Percentiles rank a stretch among this genome's conserved stretches.
Evolutionary conservation across 257 asterid genomes (phyloP).

Genomic region (Solanum verrucosum): DNA sequence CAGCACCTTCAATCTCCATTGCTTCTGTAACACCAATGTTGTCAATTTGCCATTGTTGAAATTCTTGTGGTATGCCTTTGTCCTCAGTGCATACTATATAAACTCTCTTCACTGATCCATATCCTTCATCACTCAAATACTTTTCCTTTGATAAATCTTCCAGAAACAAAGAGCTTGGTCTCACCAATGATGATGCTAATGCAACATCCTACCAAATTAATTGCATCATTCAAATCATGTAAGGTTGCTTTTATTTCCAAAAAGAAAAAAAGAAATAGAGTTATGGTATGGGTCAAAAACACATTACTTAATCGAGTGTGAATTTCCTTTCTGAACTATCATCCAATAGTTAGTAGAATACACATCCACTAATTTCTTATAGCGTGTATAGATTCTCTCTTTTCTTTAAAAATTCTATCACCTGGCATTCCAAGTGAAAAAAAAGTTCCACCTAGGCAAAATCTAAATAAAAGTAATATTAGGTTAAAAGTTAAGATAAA

Average conservation of each 20-base stretch:
- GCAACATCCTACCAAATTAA: slow-evolving; percentile 31
- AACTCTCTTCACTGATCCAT: slow-evolving; percentile 37
- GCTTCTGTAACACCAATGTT: neutral
- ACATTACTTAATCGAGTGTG: no score
- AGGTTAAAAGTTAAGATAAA: no score
- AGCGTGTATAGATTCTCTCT: no score
- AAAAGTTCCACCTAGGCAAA: no score
- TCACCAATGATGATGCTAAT: slow-evolving; percentile 29
- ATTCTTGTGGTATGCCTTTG: slow-evolving; percentile 11
- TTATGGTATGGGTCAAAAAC: no score
- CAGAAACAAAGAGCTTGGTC: slow-evolving; percentile 31
- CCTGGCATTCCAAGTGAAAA: no score
- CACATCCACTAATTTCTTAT: no score
- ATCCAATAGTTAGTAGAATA: no score
- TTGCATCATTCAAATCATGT: neutral
- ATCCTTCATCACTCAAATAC: slow-evolving; percentile 21
- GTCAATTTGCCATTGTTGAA: slow-evolving; percentile 16
- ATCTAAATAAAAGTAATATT: no score
- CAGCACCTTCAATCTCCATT: neutral
- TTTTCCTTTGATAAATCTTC: slow-evolving; percentile 26
- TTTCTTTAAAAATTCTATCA: no score
- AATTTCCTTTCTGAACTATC: no score
- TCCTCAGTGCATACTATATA: slow-evolving; percentile 30
- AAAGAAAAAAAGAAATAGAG: no score
- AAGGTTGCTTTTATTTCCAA: neutral